Percentiles rank a stretch among this genome's conserved stretches.
These are phyloP conservation scores for Hapsidospora chrysogenum DNA, from an alignment of 495 filamentous ascomycete genomes.

Conservation along the genomic window DNA sequence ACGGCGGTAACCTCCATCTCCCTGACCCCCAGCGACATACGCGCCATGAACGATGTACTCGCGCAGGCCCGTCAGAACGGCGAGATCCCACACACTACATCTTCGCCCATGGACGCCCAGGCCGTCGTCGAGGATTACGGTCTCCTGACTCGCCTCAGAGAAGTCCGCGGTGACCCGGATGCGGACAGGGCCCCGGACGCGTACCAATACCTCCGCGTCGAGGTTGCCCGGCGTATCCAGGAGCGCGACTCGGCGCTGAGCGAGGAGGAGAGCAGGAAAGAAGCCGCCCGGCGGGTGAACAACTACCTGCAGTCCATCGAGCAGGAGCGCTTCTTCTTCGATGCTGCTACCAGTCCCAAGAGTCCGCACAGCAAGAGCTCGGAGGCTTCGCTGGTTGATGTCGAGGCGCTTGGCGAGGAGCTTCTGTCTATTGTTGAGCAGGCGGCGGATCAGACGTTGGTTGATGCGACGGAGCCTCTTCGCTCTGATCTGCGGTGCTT, in stretches of 20 bases:
- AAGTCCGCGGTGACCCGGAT: conserved; percentile 5
- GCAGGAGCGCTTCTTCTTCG: background rate
- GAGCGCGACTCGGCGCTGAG: conserved; percentile 10
- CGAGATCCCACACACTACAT: conserved; percentile 8
- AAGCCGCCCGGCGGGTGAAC: background rate
- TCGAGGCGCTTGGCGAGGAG: background rate
- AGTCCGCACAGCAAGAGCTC: background rate
- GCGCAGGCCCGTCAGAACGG: conserved; percentile 10
- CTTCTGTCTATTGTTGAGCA: conserved; percentile 1
- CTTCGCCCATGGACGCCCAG: conserved; percentile 2
- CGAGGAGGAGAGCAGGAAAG: conserved; percentile 1
- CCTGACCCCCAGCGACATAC: background rate
- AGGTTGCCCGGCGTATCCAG: conserved; percentile 9
- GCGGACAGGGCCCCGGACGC: conserved; percentile 5
- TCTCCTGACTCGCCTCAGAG: conserved; percentile 3
- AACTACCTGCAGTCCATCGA: background rate
- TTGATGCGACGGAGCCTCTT: background rate
- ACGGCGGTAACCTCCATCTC: background rate
- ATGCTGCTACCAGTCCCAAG: background rate
- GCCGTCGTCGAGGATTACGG: conserved; percentile 7
- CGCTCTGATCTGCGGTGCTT: background rate
- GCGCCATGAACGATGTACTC: conserved; percentile 7
- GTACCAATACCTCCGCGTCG: conserved; percentile 3
- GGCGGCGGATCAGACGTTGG: background rate
- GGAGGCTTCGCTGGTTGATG: background rate